Base-by-base conservation (phyloP, 2,329 filamentous ascomycete species). In the Cytospora leucostoma region DNA sequence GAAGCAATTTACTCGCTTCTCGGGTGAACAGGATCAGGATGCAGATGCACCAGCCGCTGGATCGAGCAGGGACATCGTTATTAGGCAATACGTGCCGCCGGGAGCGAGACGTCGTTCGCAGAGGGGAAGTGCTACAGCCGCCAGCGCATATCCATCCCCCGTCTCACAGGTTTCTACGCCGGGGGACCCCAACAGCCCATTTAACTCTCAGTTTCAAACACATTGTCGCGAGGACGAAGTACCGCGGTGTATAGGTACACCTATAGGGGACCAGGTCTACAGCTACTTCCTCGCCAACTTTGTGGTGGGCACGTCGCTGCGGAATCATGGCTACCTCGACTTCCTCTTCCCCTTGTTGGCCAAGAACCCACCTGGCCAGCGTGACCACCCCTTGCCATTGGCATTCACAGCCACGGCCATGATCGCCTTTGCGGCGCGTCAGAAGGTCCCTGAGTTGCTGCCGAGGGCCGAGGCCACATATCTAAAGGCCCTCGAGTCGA, bases 1-100 rank as follows among this genome's bases (percentile, higher is more conserved):
- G 37, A 66, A 66, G 52, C 62, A 65, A 27, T 62, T 62, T 51
- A 62, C 65, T 1, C 65, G 65, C 44, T 66, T 66, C 56, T 64
- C 65, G 7, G 65, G 56, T 32, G 62, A 66, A 37, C 62, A 57
- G 50, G 62, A 66, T 7, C 34, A 50, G 55, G 56, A 34, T 34
- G 57, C 61, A 5, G 62, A 66, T 34, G 44, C 21, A 21, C 40
- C 51, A 17, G 55, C 56, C 32, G 34, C 52, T 7, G 61, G 60
- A 15, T 32, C 64, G 12, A 60, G 52, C 56, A 53, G 40, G 60
- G 38, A 51, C 33, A 21, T 44, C 37, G 17, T 60, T 32, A 51
- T 63, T 4, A 56, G 61, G 17, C 52, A 59, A 19, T 57, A 58
- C 34, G 38, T 50, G 2, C 58, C 62, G 51, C 60, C 56, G 6